phyloP scores from a whole-genome alignment of 176 grass and related monocot species.

The Rhipidocladum racemiflorum region DNA sequence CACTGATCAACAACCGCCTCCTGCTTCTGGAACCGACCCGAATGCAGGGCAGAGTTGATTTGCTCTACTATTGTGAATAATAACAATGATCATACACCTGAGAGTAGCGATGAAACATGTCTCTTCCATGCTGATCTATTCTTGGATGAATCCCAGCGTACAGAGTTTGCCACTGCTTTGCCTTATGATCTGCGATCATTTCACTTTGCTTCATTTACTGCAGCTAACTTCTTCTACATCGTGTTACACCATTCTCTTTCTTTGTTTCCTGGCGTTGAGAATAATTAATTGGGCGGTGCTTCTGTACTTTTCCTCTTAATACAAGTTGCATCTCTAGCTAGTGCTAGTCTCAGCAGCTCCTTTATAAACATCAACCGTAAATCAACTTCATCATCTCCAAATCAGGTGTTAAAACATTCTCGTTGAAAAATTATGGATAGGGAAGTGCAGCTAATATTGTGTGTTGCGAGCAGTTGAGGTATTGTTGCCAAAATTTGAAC shows the following conservation, averaged over 20 bases:
- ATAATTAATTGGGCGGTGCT: too few species aligned
- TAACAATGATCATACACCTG: slow-evolving; percentile 32
- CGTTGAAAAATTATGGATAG: background rate
- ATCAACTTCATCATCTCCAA: background rate
- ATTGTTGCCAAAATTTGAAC: background rate
- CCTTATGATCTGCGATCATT: slow-evolving; percentile 10
- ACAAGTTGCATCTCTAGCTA: too few species aligned
- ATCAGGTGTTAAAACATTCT: background rate
- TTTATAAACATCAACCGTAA: background rate
- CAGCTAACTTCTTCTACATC: background rate
- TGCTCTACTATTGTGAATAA: slow-evolving; percentile 35
- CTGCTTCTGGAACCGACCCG: slow-evolving; percentile 39
- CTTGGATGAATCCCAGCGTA: slow-evolving; percentile 30
- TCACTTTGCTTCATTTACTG: slow-evolving; percentile 12
- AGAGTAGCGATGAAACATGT: slow-evolving; percentile 18
- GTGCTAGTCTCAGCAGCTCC: background rate
- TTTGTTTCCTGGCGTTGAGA: background rate
- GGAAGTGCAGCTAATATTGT: background rate
- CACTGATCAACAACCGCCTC: slow-evolving; percentile 33
- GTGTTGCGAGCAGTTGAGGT: background rate
- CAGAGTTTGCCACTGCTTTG: slow-evolving; percentile 35
- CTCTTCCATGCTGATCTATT: slow-evolving; percentile 14
- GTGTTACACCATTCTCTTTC: background rate
- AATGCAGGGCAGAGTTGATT: slow-evolving; percentile 46
- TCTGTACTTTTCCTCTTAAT: too few species aligned